Evolutionary conservation across 768 basidiomycete species (phyloP).

Genomic region (Boletus tomentosulus): DNA sequence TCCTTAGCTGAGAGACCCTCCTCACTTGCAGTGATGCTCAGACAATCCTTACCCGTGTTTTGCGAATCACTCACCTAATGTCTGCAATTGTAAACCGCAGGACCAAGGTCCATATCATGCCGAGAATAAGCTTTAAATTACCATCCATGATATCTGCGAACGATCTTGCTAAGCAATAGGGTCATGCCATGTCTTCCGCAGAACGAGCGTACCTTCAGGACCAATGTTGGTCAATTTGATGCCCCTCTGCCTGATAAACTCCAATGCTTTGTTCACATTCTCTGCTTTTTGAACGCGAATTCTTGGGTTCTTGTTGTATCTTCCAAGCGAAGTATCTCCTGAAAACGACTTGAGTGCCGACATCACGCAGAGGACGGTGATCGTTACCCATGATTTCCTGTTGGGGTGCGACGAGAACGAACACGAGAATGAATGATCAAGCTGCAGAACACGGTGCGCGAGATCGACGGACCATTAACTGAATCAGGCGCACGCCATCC

Average conservation of each 20-base stretch:
- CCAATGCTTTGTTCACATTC: slow-evolving; percentile 95
- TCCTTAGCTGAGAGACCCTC: slow-evolving; percentile 99
- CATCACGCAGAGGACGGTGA: slow-evolving; percentile 1
- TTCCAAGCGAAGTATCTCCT: slow-evolving; percentile 91
- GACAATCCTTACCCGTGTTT: not conserved
- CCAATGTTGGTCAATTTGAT: slow-evolving; percentile 98
- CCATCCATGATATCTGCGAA: slow-evolving; percentile 94
- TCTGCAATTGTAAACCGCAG: slow-evolving; percentile 97
- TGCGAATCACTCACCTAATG: slow-evolving; percentile 67
- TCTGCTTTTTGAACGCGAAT: slow-evolving; percentile 97
- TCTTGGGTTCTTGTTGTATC: slow-evolving; percentile 85
- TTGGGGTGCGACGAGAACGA: not conserved
- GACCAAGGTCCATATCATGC: slow-evolving; percentile 98
- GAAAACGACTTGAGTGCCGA: slow-evolving; percentile 7
- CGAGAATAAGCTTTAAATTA: slow-evolving; percentile 97
- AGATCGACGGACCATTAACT: slow-evolving; percentile 68
- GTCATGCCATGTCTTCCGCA: not conserved
- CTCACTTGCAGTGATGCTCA: slow-evolving; percentile 53
- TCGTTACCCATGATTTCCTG: slow-evolving; percentile 94
- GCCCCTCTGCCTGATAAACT: slow-evolving; percentile 90
- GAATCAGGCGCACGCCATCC: slow-evolving; percentile 93
- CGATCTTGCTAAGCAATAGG: slow-evolving; percentile 3
- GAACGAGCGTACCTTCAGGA: slow-evolving; percentile 66
- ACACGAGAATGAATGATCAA: not conserved
- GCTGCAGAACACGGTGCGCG: not conserved